Conservation (phyloP, 768 basidiomycete genomes). For the Amanita thiersii region DNA sequence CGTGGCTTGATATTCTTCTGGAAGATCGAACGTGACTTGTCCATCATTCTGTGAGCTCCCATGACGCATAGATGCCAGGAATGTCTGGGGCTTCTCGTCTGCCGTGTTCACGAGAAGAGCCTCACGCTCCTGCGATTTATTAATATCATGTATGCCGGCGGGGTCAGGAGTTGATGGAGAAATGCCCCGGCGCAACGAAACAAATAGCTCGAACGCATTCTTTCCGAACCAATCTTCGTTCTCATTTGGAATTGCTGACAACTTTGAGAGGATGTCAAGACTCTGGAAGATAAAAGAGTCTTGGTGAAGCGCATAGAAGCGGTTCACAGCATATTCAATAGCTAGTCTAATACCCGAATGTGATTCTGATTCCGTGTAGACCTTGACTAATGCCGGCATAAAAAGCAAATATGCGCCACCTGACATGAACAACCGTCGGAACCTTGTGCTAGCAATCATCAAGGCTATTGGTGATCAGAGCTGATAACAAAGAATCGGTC, state of each 20-base stretch:
- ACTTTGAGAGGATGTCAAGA: slow-evolving; percentile 51
- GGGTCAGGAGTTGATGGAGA: slow-evolving; percentile 39
- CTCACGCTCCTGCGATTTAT: slow-evolving; percentile 59
- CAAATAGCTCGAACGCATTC: slow-evolving; percentile 50
- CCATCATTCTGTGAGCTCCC: slow-evolving; percentile 31
- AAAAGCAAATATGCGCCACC: slow-evolving; percentile 69
- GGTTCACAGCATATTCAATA: slow-evolving; percentile 62
- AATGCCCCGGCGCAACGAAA: slow-evolving; percentile 40
- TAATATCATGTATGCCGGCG: slow-evolving; percentile 60
- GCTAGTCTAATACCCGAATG: slow-evolving; percentile 53
- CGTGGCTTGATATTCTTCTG: slow-evolving; percentile 52
- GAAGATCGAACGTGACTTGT: slow-evolving; percentile 36
- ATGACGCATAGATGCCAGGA: slow-evolving; percentile 46
- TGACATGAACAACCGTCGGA: slow-evolving; percentile 66
- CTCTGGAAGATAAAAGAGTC: slow-evolving; percentile 72
- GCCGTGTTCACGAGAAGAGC: slow-evolving; percentile 60
- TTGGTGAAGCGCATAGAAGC: slow-evolving; percentile 68
- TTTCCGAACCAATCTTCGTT: slow-evolving; percentile 46
- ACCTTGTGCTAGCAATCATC: slow-evolving; percentile 71
- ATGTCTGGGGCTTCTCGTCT: slow-evolving; percentile 67
- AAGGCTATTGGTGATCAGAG: slow-evolving; percentile 31
- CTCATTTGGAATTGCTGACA: slow-evolving; percentile 39
- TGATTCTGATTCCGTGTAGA: slow-evolving; percentile 53
- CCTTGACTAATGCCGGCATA: slow-evolving; percentile 64
- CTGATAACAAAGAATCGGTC: slow-evolving; percentile 7